phyloP scores from a whole-genome alignment of 352 stramenopile genomes.

The Pythium insidiosum region DNA sequence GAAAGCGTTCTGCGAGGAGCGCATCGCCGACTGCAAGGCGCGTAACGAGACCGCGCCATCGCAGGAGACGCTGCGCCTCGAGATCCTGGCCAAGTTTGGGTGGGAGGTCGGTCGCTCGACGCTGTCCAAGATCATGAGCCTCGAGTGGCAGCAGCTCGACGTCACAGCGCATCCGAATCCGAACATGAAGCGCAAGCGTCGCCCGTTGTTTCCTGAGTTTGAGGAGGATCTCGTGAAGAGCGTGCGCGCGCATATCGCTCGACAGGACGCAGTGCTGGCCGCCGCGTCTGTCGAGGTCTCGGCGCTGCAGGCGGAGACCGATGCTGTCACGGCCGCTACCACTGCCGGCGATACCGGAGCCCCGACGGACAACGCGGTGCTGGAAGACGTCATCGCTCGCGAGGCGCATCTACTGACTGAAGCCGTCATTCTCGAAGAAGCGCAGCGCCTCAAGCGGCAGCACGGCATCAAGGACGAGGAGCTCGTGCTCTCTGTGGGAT shows the following conservation, averaged over 20 bases:
- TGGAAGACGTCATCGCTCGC: no score
- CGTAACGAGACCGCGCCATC: conserved; percentile 46
- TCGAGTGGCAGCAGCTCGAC: conserved; percentile 54
- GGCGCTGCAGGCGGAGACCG: neutral
- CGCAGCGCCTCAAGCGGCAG: conserved; percentile 55
- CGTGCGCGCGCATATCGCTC: conserved; percentile 21
- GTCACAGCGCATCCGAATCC: conserved; percentile 40
- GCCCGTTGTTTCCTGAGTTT: conserved; percentile 62
- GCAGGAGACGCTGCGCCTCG: conserved; percentile 45
- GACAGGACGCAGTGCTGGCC: neutral
- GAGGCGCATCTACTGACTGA: no score
- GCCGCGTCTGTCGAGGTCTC: neutral
- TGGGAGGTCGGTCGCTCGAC: conserved; percentile 63
- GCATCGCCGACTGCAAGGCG: conserved; percentile 42
- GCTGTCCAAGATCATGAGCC: conserved; percentile 63
- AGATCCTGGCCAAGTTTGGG: conserved; percentile 45
- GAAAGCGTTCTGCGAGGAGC: conserved; percentile 73
- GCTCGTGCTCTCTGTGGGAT: conserved; percentile 65
- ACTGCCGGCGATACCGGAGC: no score
- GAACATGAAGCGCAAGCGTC: conserved; percentile 67
- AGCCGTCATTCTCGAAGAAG: conserved; percentile 67
- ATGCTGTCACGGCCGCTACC: no score
- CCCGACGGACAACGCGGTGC: no score
- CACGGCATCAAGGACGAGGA: conserved; percentile 56
- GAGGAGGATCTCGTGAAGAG: conserved; percentile 57